Evolutionary conservation across 2,329 filamentous ascomycete genomes (phyloP), one percentile per base, ranked within the genome.

Genomic region (Fusarium hostae): DNA sequence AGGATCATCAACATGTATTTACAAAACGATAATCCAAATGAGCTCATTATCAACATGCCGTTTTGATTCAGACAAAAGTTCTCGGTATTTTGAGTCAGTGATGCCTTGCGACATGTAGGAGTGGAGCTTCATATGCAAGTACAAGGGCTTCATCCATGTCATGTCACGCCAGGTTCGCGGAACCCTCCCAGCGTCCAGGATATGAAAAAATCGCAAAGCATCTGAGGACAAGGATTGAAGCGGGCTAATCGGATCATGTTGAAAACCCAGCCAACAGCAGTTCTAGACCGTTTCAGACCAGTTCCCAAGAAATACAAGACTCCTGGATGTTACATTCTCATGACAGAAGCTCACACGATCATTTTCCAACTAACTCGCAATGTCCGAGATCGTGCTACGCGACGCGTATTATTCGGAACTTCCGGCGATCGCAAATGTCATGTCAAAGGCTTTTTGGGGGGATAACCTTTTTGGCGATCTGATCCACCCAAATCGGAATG

Each of bases 391-490:
- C 5, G n/a, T 41, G 4, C n/a, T 75, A 8, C 73, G 73, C 7
- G 45, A 72, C 54, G 73, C 63, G 3, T 32, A 34, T 7, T 75
- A 71, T 37, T 74, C 68, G 24, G 78, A 80, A 32, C 73, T 80
- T 3, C 71, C 73, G 0, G 73, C 70, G 39, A 75, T 81, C 50
- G 77, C 79, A 13, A 70, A 75, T 68, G 63, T 79, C 13, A 65
- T 78, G 58, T 75, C 81, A 9, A 66, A 66, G 20, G 79, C 80
- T 1, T 82, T 82, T 57, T 75, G 75, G 70, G 72, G 81, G 10
- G 80, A 82, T 32, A 75, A 76, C 15, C 50, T 82, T 10, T 80
- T 80, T 37, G 80, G 79, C 24, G 64, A 76, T 5, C 63, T 80
- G 24, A 79, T 82, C 28, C 78, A 81, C 52, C 81, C 81, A 6